Base-by-base conservation (phyloP, 2,329 filamentous ascomycete species). In the Venturia asperata region DNA sequence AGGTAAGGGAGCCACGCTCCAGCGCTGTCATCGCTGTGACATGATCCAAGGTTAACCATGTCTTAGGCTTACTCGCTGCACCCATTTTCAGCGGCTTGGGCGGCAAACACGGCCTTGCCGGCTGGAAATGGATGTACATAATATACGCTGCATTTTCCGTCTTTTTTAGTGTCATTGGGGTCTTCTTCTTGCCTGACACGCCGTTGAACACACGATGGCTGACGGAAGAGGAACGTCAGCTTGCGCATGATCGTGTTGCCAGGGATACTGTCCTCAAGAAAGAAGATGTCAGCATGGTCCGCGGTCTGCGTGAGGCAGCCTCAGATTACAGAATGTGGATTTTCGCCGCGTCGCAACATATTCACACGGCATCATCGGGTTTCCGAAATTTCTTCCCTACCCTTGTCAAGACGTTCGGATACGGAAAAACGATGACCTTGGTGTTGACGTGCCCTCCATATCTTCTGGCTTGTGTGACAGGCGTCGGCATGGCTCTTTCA, bases 61-160 rank as follows among this genome's bases (percentile, higher is more conserved):
- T 68, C 37, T 27, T 45, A 58, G 83, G 83, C 0, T 85, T 83
- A 66, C 70, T 86, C 5, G 83, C 83, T 78, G 78, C 82, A 0
- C 81, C 75, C 0, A 79, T 73, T 43, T 73, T 83, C 1, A 83
- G 83, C 66, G 75, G 74, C 3, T 74, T 85, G 0, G 77, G 77
- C 9, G 81, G 80, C 0, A 72, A 68, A n/a, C 73, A 76, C 27
- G 82, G 82, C 1, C 79, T 78, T 64, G 72, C 73, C 17, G 83
- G 82, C 0, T 85, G 82, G 83, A 80, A 83, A 69, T 85, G 75
- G 74, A 72, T 82, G 0, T 83, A 83, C 68, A 77, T 84, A 19
- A 63, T 63, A 17, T 69, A 72, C 52, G 72, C 73, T 13, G 65
- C 67, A 3, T 69, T 71, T 21, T 73, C 73, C 1, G 65, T 72